Evolutionary conservation across 1,284 basidiomycete species (phyloP), one percentile per base, ranked within the genome.

Genomic region (Sanghuangporus weigelae): DNA sequence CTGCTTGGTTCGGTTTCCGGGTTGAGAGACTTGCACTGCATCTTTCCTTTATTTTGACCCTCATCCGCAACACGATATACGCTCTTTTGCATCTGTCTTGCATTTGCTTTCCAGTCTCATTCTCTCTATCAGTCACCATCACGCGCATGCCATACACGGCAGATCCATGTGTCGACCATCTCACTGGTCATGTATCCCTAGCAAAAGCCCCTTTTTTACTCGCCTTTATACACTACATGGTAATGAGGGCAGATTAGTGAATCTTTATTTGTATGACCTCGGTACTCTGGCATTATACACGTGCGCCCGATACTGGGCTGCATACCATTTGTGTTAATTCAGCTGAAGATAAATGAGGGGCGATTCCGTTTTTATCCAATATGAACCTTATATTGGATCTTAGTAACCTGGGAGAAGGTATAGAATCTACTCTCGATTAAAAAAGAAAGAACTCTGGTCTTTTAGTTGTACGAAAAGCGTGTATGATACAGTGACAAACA

Each of bases 141-240:
- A n/a, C 44, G 40, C 38, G 51, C 60, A 61, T 61, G 60, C 54
- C 60, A 40, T 61, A 61, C 60, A 61, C 60, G 60, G 60, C 55
- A 49, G 59, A 26, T 39, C 38, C 21, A 56, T 57, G 35, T 50
- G 44, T 19, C 44, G 16, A 42, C 40, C 40, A 42, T n/a, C 54
- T 36, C 42, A 36, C 21, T 50, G 11, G 23, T 49, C 31, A 63
- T 76, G 74, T 76, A 76, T 73, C 73, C 69, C 71, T 77, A 76
- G 73, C 63, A 59, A 64, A 66, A 51, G 31, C 14, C 50, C 55
- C 49, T 2, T 26, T 46, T 53, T 61, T 36, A 40, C 38, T 49
- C 42, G 42, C 51, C 35, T 3, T 38, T 19, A 48, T 48, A 36
- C 40, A 31, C 23, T 44, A n/a, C 38, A 3, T 36, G 16, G 53